Evolutionary conservation across 31 red algal species (phyloP), one percentile per base, ranked within the genome.

Genomic region (Odonthalia washingtoniensis): DNA sequence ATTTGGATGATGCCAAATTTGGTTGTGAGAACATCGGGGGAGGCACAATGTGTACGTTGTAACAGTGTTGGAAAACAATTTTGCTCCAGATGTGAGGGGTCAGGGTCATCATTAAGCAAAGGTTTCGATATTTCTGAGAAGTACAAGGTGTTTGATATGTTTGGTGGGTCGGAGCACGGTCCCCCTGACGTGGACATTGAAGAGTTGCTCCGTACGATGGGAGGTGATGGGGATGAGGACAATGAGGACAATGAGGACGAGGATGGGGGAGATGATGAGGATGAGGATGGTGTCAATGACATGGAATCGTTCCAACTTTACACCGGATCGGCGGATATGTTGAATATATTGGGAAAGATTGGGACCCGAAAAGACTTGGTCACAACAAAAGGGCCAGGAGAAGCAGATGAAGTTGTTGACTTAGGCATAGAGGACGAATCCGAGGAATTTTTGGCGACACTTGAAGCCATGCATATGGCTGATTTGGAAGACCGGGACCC

Each of bases 31-130:
- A 39, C 64, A 6, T 63, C 49, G n/a, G n/a, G n/a, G n/a, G n/a
- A n/a, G n/a, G n/a, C n/a, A n/a, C n/a, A n/a, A n/a, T n/a, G n/a
- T n/a, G 3, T 53, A 63, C 2, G 80, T 45, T 83, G 80, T 49
- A 70, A 83, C 45, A 64, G 80, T 2, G 69, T 83, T 4, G 80
- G 80, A n/a, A 83, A 83, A 27, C 80, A 83, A 40, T 83, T 83
- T 16, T 83, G 80, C 43, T 3, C 0, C 3, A 69, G 3, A 24
- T 83, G 80, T n/a, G 42, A 70, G 37, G 80, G 80, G 5, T 67
- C 61, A 38, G 80, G 80, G 32, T 83, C 80, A 0, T 60, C 80
- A n/a, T 33, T 83, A 42, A 36, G 46, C 28, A 83, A 66, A 4
- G 80, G 80, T 4, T 83, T 83, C 80, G 69, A 46, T 46, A 68